These are phyloP conservation scores for Wickerhamiella sergipiensis DNA, from an alignment of 805 yeast species.

Conservation along the genomic window DNA sequence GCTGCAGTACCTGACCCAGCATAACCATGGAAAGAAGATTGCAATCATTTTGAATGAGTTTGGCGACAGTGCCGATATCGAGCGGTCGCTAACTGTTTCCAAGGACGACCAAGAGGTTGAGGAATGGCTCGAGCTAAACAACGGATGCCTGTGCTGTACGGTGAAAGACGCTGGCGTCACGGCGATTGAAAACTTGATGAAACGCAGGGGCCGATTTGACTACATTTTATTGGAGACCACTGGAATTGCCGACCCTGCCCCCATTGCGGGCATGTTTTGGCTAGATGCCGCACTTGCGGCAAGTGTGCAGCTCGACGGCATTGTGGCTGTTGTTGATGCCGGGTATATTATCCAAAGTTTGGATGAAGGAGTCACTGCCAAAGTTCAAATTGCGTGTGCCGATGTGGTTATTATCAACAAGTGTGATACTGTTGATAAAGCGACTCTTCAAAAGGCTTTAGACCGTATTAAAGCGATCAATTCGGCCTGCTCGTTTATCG, in stretches of 20 bases:
- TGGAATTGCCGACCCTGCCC: slow-evolving; percentile 96
- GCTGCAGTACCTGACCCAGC: slow-evolving; percentile 52
- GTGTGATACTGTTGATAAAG: slow-evolving; percentile 36
- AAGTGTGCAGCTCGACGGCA: slow-evolving; percentile 80
- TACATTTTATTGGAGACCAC: slow-evolving; percentile 89
- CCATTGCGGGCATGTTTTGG: slow-evolving; percentile 97
- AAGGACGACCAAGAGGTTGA: slow-evolving; percentile 43
- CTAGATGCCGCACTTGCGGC: slow-evolving; percentile 78
- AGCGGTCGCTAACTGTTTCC: slow-evolving; percentile 61
- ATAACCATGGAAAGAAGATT: slow-evolving; percentile 52
- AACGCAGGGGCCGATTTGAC: slow-evolving; percentile 61
- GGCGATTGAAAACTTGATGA: slow-evolving; percentile 81
- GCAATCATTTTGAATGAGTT: slow-evolving; percentile 84
- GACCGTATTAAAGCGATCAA: slow-evolving; percentile 43
- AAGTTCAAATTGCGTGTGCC: slow-evolving; percentile 79
- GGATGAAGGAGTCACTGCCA: slow-evolving; percentile 63
- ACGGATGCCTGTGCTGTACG: slow-evolving; percentile 94
- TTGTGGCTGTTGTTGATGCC: slow-evolving; percentile 71
- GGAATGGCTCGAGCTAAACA: slow-evolving; percentile 94
- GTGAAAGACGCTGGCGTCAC: slow-evolving; percentile 90
- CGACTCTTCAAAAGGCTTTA: slow-evolving; percentile 24
- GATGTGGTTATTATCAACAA: slow-evolving; percentile 75
- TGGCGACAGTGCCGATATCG: slow-evolving; percentile 83
- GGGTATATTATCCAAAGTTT: slow-evolving; percentile 47
- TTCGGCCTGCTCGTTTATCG: slow-evolving; percentile 47